These are phyloP conservation scores for Chrysoporthe austroafricana DNA, from an alignment of 2,329 filamentous ascomycete species.

Conservation along the genomic window DNA sequence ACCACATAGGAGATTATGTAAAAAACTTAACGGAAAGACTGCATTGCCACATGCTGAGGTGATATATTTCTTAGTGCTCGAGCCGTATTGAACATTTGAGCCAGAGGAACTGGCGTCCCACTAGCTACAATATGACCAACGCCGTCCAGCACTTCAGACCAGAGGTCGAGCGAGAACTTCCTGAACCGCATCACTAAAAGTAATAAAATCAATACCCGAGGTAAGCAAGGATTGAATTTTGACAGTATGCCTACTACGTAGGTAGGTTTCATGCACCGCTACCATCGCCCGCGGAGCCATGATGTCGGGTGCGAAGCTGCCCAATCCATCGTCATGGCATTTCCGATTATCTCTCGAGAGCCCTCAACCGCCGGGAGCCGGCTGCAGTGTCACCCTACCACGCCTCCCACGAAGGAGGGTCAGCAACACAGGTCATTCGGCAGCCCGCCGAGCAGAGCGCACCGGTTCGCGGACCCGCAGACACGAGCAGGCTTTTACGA, in stretches of 20 bases:
- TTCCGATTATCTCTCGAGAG: neutral
- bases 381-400: constrained; percentile 9
- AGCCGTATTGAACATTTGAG: too few relatives aligned
- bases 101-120: too few relatives aligned
- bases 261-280: neutral
- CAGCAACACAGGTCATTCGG: neutral
- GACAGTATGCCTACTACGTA: neutral
- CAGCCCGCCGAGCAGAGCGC: neutral
- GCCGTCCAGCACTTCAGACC: too few relatives aligned
- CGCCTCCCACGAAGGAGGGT: neutral
- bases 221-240: neutral
- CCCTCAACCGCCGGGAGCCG: constrained; percentile 1
- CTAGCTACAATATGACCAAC: too few relatives aligned
- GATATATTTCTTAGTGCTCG: too few relatives aligned
- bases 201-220: neutral
- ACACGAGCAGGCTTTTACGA: neutral
- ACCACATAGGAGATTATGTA: neutral
- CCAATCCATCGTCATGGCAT: constrained; percentile 1
- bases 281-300: neutral
- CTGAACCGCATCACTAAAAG: neutral
- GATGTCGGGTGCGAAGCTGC: neutral
- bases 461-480: constrained; percentile 1
- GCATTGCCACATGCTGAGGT: too few relatives aligned
- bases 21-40: too few relatives aligned
- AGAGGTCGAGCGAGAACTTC: neutral